These are phyloP conservation scores for Lactifluus rugatus DNA, from an alignment of 768 basidiomycete genomes.

Conservation along the genomic window DNA sequence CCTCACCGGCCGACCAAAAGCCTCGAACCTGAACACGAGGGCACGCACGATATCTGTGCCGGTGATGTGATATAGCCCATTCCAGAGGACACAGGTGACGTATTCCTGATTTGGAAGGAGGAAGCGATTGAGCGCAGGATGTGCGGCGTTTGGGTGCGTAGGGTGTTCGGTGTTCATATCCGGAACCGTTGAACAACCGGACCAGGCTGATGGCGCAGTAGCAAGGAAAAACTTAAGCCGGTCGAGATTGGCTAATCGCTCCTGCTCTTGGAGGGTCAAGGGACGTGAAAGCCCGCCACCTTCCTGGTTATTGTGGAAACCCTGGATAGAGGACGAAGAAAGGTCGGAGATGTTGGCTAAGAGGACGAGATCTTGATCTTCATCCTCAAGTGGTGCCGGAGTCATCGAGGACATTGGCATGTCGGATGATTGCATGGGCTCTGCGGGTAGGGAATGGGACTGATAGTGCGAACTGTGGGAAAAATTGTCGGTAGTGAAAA, in stretches of 20 bases:
- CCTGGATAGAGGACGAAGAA: slow-evolving; percentile 13
- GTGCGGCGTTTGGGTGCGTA: slow-evolving; percentile 42
- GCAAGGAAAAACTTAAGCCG: slow-evolving; percentile 83
- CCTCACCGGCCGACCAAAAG: slow-evolving; percentile 80
- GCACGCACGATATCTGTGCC: slow-evolving; percentile 96
- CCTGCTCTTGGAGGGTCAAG: slow-evolving; percentile 54
- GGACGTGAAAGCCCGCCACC: slow-evolving; percentile 39
- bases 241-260: slow-evolving; percentile 66
- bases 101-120: slow-evolving; percentile 79
- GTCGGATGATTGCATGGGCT: slow-evolving; percentile 8
- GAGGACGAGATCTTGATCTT: slow-evolving; percentile 18
- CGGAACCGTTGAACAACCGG: slow-evolving; percentile 28
- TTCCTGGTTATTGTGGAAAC: slow-evolving; percentile 10
- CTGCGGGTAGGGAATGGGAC: slow-evolving; percentile 4
- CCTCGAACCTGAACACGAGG: slow-evolving; percentile 88
- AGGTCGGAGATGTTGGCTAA: slow-evolving; percentile 13
- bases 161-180: slow-evolving; percentile 14
- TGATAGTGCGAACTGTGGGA: background rate
- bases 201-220: slow-evolving; percentile 74
- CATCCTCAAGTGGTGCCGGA: slow-evolving; percentile 16
- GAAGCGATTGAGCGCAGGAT: slow-evolving; percentile 79
- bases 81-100: slow-evolving; percentile 89
- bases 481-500: slow-evolving; percentile 7
- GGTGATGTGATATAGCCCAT: slow-evolving; percentile 85
- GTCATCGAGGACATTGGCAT: slow-evolving; percentile 9